Evolutionary conservation across 495 filamentous ascomycete species (phyloP).

Genomic region (Schizothecium vesticola): DNA sequence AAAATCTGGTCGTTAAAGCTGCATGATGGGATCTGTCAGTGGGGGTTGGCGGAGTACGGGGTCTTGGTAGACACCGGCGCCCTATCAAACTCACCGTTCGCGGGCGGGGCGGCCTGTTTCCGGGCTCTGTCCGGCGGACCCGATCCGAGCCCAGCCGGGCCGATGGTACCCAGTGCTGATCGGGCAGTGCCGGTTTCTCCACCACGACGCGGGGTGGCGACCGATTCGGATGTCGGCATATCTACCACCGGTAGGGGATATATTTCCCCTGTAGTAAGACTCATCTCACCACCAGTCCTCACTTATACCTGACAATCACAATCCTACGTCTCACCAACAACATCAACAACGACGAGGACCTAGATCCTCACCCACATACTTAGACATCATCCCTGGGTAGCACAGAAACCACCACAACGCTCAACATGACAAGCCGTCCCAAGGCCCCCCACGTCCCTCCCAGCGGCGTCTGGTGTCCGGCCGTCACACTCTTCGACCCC

Average conservation of each 20-base stretch:
- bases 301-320: not conserved
- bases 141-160: not conserved
- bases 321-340: not conserved
- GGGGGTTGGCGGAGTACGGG: not conserved
- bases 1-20: not conserved
- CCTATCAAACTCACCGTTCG: not conserved
- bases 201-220: not conserved
- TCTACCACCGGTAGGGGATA: not conserved
- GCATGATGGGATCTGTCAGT: not conserved
- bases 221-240: not conserved
- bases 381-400: not conserved
- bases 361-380: not conserved
- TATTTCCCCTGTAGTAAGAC: not conserved
- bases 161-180: not conserved
- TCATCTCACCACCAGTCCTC: not conserved
- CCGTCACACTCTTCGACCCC: conserved; percentile 52
- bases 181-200: not conserved
- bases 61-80: not conserved
- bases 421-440: not conserved
- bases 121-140: not conserved
- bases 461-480: conserved; percentile 41
- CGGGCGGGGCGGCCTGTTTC: not conserved
- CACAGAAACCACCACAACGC: not conserved
- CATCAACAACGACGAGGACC: not conserved
- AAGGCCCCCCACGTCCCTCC: conserved; percentile 30